phyloP scores from a whole-genome alignment of 2,329 filamentous ascomycete species.

The Penicillium sp. region DNA sequence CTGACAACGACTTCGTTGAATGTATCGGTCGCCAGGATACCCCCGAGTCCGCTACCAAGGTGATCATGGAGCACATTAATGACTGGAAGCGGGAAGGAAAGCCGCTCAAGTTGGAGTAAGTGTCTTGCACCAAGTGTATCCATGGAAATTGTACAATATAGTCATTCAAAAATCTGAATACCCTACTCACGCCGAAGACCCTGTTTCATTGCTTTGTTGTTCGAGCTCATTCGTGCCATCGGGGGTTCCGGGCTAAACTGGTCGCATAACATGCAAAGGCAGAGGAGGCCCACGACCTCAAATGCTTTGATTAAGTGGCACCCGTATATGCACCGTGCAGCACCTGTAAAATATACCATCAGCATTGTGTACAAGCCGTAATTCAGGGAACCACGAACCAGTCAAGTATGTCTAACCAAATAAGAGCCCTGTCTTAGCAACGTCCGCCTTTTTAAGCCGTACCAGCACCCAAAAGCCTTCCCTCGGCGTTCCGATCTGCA shows the following conservation, averaged over 20 bases:
- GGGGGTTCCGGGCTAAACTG: too few relatives aligned
- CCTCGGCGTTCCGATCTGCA: conserved; percentile 64
- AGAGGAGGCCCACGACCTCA: neutral
- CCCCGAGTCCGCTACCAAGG: conserved; percentile 75
- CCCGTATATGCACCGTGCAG: neutral
- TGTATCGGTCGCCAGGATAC: conserved; percentile 93
- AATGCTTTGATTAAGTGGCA: neutral
- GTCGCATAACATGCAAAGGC: neutral
- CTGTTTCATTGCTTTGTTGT: neutral
- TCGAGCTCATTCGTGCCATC: neutral
- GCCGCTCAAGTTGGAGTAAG: conserved; percentile 50
- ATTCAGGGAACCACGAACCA: neutral
- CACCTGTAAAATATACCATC: neutral
- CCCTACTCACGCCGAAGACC: conserved; percentile 23
- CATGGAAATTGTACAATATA: conserved; percentile 28
- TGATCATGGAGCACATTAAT: conserved; percentile 83
- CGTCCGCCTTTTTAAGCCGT: neutral
- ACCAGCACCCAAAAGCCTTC: conserved; percentile 20
- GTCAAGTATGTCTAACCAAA: neutral
- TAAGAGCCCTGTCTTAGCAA: neutral
- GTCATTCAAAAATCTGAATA: conserved; percentile 25
- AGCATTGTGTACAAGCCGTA: neutral
- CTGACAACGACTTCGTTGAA: conserved; percentile 96
- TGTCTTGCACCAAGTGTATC: conserved; percentile 9
- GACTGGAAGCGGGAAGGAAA: conserved; percentile 63